Evolutionary conservation across 108 stramenopile genomes (phyloP), one percentile per base, ranked within the genome.

Genomic region (Epipyxis sp.): DNA sequence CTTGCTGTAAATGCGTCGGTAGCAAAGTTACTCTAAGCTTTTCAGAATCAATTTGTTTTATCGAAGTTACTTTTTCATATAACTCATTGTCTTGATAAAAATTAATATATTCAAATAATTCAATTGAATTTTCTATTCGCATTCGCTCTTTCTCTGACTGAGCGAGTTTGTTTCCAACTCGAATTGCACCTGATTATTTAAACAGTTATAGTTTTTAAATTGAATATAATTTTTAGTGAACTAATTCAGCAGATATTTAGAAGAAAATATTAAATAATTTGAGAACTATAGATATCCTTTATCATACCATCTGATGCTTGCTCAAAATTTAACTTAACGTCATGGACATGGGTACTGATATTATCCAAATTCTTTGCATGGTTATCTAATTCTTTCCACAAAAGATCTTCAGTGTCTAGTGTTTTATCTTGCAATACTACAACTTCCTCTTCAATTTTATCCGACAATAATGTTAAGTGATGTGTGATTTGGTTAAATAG

Each of bases 371-470:
- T 54, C 50, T 57, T 10, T 10, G 6, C 16, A 43, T 74, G 71
- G 6, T 54, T 42, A 74, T 74, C 71, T 42, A 74, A 32, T 35
- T 74, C 46, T 57, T 74, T 3, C 10, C 16, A 74, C 25, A 74
- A 42, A 35, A 25, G 6, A 39, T 10, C 43, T 42, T 74, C 71
- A 3, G 34, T 65, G 25, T 3, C 3, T 32, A 3, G 34, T 16
- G 61, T 32, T 6, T 3, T 13, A 6, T 37, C 34, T 65, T 65
- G 61, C 10, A 65, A 37, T 37, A 25, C 34, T 16, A 35, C 27
- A 37, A 65, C 35, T 65, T 65, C 61, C 6, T 37, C 34, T 25
- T 65, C 61, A 37, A 65, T 65, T 13, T 65, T 32, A 13, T 65
- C 6, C 3, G 61, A 6, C 13, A 65, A 25, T 10, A 32, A 16